phyloP scores from a whole-genome alignment of 495 filamentous ascomycete species.

The Hypoxylon trugodes region DNA sequence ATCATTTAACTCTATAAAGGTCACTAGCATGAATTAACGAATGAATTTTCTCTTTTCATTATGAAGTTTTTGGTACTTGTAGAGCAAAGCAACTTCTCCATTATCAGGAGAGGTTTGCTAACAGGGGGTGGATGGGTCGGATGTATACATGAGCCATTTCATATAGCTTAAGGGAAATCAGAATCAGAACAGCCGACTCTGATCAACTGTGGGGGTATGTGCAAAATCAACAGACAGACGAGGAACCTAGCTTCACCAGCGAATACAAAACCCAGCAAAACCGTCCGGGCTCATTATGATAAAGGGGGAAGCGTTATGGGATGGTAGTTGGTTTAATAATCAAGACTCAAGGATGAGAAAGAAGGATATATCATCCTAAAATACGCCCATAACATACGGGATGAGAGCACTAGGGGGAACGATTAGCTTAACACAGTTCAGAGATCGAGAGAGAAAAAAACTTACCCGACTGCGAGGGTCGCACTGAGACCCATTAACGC shows the following conservation, averaged over 20 bases:
- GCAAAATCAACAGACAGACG: constrained; percentile 36
- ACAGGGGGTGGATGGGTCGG: constrained; percentile 21
- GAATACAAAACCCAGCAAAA: constrained; percentile 23
- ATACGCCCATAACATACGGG: constrained; percentile 62
- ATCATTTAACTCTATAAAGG: neutral
- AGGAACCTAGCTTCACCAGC: constrained; percentile 27
- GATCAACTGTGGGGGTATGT: constrained; percentile 41
- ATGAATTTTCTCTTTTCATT: constrained; percentile 43
- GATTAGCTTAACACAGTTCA: constrained; percentile 41
- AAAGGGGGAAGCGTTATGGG: constrained; percentile 14
- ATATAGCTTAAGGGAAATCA: constrained; percentile 31
- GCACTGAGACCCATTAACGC: constrained; percentile 85
- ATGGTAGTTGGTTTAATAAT: constrained; percentile 24
- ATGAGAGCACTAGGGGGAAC: constrained; percentile 57
- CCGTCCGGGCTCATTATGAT: constrained; percentile 4
- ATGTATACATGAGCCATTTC: constrained; percentile 44
- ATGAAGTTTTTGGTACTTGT: constrained; percentile 28
- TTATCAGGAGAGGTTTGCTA: constrained; percentile 8
- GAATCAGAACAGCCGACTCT: constrained; percentile 27
- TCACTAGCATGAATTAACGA: constrained; percentile 24
- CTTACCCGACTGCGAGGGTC: constrained; percentile 88
- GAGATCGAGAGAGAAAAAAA: constrained; percentile 31
- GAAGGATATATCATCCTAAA: constrained; percentile 37
- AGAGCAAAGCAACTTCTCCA: constrained; percentile 9
- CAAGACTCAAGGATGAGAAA: constrained; percentile 12